Conservation (phyloP, 164 flowering plant genomes). For the Stephania cephalantha region DNA sequence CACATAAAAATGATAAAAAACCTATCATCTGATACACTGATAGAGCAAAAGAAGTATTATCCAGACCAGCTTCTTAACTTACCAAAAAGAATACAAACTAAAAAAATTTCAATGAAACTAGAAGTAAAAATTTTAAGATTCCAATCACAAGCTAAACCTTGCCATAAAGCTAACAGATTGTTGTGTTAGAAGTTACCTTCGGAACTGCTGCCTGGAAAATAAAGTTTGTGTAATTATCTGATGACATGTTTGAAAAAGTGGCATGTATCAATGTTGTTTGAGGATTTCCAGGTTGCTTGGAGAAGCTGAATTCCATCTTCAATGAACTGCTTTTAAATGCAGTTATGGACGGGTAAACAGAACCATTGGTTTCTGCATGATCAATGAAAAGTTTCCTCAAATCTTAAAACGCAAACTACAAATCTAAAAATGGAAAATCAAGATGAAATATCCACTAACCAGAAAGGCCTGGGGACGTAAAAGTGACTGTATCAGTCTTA, state of each 20-base stretch:
- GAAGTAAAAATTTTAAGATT: neutral
- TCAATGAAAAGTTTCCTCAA: conserved; percentile 9
- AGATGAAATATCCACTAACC: neutral
- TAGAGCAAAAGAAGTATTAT: neutral
- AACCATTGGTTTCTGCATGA: conserved; percentile 47
- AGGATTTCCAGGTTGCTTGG: conserved; percentile 62
- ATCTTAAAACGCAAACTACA: neutral
- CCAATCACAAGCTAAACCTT: neutral
- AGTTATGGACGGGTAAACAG: conserved; percentile 54
- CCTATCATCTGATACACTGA: too few species aligned
- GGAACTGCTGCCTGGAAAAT: conserved; percentile 99
- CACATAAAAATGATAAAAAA: too few species aligned
- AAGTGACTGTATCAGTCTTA: conserved; percentile 30
- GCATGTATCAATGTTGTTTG: conserved; percentile 69
- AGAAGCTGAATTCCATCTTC: conserved; percentile 68
- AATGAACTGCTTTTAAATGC: conserved; percentile 79
- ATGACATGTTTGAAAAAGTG: conserved; percentile 62
- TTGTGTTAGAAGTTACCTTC: conserved; percentile 52
- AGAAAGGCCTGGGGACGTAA: conserved; percentile 3
- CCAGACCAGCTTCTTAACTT: neutral
- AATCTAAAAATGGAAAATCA: neutral
- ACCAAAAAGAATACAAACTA: neutral
- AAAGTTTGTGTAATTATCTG: conserved; percentile 57
- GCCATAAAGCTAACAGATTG: neutral
- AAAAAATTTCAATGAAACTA: neutral